Base-by-base conservation (phyloP, 805 yeast genomes). In the Wickerhamiella musiphila region DNA sequence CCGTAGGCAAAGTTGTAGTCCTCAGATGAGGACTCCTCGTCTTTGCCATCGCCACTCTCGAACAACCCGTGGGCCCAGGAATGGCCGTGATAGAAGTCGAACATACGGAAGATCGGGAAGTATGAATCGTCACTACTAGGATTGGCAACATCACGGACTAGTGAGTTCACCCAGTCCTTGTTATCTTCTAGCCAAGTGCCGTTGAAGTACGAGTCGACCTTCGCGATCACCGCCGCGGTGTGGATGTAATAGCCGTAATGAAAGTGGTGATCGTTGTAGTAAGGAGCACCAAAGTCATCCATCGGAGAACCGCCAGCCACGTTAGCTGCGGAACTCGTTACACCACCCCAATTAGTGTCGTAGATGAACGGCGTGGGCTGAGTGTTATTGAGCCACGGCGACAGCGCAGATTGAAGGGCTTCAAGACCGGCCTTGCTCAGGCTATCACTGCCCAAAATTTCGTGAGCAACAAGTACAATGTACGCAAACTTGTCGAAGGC, bases 401-500 rank as follows among this genome's bases (percentile, higher is more conserved):
- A 66, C 35, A 84, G 60, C 0, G 94, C 90, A 13, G 53, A 44
- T 46, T 79, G 77, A 41, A 84, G 51, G 35, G 65, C 63, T 1
- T 65, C 63, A 27, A 82, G 56, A 24, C 78, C 56, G 6, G 51
- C 51, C 10, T 51, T 43, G 1, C 90, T 65, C 34, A 76, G 53
- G 1, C 47, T 51, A 0, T 54, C 48, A 47, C 84, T 77, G 13
- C 67, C 50, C 28, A 86, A 52, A 13, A 86, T 63, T 39, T 63
- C 72, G 34, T 76, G 72, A 23, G 75, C 70, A 8, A 73, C 79
- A 40, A 77, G 77, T 10, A 82, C 61, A 32, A 90, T 66, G 63
- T 78, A 77, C 0, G 96, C 94, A 54, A 78, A 90, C 56, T 84
- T 90, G 43, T 83, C 94, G 31, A 84, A 58, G 18, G 71, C 64